Conservation (phyloP, 345 rosid genomes). For the Aquilaria sinensis region DNA sequence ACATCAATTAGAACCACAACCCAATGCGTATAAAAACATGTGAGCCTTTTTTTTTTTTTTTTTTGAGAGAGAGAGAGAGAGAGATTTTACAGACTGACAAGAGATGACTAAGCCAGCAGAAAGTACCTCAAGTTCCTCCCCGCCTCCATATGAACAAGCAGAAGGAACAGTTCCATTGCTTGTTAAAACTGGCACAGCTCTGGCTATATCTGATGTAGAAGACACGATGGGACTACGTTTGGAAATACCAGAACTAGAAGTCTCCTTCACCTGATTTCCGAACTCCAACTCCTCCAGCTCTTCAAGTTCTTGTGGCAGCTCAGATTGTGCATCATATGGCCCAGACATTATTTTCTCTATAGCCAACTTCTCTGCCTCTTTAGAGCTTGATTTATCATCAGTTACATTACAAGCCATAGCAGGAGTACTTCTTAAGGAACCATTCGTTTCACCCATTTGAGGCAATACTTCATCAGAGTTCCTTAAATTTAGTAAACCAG, state of each 20-base stretch:
- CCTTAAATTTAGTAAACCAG: conserved; percentile 12
- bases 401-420: conserved; percentile 17
- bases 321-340: conserved; percentile 44
- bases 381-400: conserved; percentile 30
- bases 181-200: conserved; percentile 20
- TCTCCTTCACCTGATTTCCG: conserved; percentile 32
- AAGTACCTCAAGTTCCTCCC: conserved; percentile 93
- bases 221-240: conserved; percentile 21
- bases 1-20: not conserved
- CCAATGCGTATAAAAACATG: not conserved
- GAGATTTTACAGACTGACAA: conserved; percentile 3
- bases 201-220: conserved; percentile 19
- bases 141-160: conserved; percentile 23
- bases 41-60: not conserved
- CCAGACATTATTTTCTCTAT: conserved; percentile 53
- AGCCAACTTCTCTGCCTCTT: conserved; percentile 59
- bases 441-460: conserved; percentile 24
- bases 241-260: conserved; percentile 7
- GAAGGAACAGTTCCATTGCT: conserved; percentile 30
- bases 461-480: conserved; percentile 12
- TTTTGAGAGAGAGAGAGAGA: not conserved
- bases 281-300: conserved; percentile 65
- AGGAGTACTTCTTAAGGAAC: conserved; percentile 11
- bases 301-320: conserved; percentile 52
- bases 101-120: conserved; percentile 7